These are phyloP conservation scores for Pleurotus tuber-regium DNA, from an alignment of 768 basidiomycete species.

Conservation along the genomic window DNA sequence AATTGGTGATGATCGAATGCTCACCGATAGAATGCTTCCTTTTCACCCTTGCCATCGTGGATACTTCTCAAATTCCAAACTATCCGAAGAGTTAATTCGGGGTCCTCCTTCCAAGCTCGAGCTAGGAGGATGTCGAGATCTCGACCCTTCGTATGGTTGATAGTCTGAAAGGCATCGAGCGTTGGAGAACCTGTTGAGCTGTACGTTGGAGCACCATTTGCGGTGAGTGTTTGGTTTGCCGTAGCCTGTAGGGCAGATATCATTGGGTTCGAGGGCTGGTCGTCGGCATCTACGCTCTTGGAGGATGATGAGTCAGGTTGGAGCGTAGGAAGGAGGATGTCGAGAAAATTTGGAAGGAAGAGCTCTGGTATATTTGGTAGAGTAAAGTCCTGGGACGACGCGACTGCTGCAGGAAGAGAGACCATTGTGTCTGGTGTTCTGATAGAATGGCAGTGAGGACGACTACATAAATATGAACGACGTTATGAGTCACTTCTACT, in stretches of 20 bases:
- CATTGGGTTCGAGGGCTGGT: slow-evolving; percentile 37
- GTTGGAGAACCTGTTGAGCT: slow-evolving; percentile 47
- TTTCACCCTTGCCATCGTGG: slow-evolving; percentile 64
- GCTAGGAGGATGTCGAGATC: slow-evolving; percentile 35
- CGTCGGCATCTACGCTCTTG: slow-evolving; percentile 11
- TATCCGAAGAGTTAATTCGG: slow-evolving; percentile 53
- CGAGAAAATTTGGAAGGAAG: slow-evolving; percentile 52
- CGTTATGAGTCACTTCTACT: too few species aligned
- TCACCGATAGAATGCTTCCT: slow-evolving; percentile 58
- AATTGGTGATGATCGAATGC: too few species aligned
- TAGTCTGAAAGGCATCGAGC: slow-evolving; percentile 53
- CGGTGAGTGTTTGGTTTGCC: slow-evolving; percentile 46
- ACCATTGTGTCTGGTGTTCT: slow-evolving; percentile 1
- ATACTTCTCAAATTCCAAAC: slow-evolving; percentile 72
- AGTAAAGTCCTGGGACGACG: slow-evolving; percentile 41
- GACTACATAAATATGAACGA: too few species aligned
- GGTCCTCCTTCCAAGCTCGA: slow-evolving; percentile 57
- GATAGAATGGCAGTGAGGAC: too few species aligned
- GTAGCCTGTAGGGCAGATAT: slow-evolving; percentile 50
- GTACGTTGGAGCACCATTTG: slow-evolving; percentile 50
- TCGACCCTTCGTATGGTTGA: slow-evolving; percentile 25
- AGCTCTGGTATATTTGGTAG: slow-evolving; percentile 61
- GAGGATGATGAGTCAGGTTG: too few species aligned
- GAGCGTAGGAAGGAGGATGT: slow-evolving; percentile 47
- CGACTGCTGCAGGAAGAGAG: neutral